A percentile compares a stretch with the other conserved stretches of the same genome.
Conservation (phyloP, 352 stramenopile genomes). For the Phytophthora sp. region DNA sequence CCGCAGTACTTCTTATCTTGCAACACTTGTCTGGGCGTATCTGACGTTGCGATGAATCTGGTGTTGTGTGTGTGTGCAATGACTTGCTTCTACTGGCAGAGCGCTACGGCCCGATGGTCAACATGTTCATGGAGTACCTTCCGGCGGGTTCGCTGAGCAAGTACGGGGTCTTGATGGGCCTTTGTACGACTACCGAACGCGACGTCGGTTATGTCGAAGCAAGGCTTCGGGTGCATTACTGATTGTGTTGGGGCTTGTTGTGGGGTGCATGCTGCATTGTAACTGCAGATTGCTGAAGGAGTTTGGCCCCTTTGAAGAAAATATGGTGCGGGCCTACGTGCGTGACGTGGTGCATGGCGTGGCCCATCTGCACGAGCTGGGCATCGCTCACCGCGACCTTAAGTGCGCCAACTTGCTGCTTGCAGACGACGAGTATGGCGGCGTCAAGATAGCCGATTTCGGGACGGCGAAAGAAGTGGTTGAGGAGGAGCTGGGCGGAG, state of each 20-base stretch:
- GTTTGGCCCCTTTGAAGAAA: slow-evolving; percentile 76
- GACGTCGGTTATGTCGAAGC: neutral
- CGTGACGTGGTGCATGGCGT: slow-evolving; percentile 69
- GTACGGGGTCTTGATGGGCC: slow-evolving; percentile 29
- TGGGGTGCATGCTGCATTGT: neutral
- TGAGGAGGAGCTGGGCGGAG: neutral
- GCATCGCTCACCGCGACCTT: slow-evolving; percentile 86
- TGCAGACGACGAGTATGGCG: slow-evolving; percentile 47
- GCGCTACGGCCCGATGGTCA: slow-evolving; percentile 53
- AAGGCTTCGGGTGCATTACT: neutral
- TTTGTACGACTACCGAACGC: neutral
- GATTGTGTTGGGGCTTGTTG: neutral
- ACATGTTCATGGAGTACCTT: slow-evolving; percentile 90
- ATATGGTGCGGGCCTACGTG: slow-evolving; percentile 60
- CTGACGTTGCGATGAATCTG: neutral
- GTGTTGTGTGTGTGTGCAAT: neutral
- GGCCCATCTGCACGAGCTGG: slow-evolving; percentile 70
- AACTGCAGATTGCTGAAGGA: slow-evolving; percentile 73
- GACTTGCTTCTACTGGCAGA: slow-evolving; percentile 38
- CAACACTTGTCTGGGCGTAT: neutral
- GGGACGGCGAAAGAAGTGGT: slow-evolving; percentile 63
- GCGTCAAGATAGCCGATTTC: slow-evolving; percentile 90
- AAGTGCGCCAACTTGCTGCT: slow-evolving; percentile 90
- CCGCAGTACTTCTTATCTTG: neutral
- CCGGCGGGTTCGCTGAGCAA: slow-evolving; percentile 78